Evolutionary conservation across 1,284 basidiomycete species (phyloP).

Genomic region (Boletus semigastroideus): DNA sequence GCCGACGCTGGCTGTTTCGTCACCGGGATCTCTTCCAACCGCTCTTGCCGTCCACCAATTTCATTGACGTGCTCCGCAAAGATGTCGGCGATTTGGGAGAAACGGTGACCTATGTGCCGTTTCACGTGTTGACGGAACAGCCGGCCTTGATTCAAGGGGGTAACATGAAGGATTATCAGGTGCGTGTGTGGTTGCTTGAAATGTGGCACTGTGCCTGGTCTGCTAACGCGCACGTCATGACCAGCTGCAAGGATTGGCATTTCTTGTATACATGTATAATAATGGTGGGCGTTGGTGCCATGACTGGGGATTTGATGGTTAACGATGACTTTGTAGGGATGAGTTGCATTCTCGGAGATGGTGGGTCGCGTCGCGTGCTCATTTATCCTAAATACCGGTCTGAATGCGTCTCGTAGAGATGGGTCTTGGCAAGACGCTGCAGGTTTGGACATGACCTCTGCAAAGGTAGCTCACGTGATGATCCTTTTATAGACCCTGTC

Average conservation of each 20-base stretch:
- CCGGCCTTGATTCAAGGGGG: conserved; percentile 47
- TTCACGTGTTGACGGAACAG: conserved; percentile 42
- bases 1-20: conserved; percentile 41
- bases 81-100: conserved; percentile 22
- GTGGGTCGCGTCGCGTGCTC: conserved; percentile 32
- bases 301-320: background rate
- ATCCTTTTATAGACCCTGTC: conserved; percentile 47
- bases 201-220: background rate
- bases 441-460: conserved; percentile 35
- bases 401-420: conserved; percentile 39
- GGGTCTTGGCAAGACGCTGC: conserved; percentile 66
- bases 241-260: conserved; percentile 53
- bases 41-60: conserved; percentile 38
- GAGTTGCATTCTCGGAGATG: conserved; percentile 61
- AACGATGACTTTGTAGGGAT: conserved; percentile 39
- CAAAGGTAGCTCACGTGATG: background rate
- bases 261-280: conserved; percentile 53
- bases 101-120: conserved; percentile 35
- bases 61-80: conserved; percentile 33
- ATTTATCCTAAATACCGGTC: background rate
- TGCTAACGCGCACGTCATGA: conserved; percentile 6
- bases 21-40: conserved; percentile 42
- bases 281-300: conserved; percentile 42
- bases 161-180: conserved; percentile 61
- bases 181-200: conserved; percentile 19